phyloP scores from a whole-genome alignment of 345 rosid genomes.

The Ricinus communis region DNA sequence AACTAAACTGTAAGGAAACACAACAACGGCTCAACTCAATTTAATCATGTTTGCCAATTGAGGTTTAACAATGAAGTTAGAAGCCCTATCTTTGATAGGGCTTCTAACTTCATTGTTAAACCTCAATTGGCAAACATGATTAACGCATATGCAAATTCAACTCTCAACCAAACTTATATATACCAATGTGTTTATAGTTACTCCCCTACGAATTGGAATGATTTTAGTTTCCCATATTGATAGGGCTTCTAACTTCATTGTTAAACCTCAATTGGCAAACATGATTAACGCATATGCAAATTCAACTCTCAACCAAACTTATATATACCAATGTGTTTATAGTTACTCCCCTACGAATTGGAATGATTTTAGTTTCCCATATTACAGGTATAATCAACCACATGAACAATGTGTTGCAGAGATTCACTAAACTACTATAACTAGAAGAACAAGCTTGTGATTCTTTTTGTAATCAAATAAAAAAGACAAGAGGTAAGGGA shows the following conservation, averaged over 20 bases:
- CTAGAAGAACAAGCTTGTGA: not conserved
- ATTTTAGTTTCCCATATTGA: not conserved
- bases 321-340: not conserved
- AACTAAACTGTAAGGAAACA: not conserved
- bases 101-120: not conserved
- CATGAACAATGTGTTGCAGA: not conserved
- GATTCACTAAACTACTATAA: not conserved
- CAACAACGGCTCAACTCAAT: not conserved
- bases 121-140: not conserved
- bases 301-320: not conserved
- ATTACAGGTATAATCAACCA: not conserved
- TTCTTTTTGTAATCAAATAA: not conserved
- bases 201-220: not conserved
- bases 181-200: not conserved
- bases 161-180: not conserved
- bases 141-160: not conserved
- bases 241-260: not conserved
- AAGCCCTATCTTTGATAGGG: not conserved
- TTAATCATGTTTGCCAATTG: not conserved
- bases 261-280: not conserved
- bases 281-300: not conserved
- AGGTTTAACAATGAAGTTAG: not conserved
- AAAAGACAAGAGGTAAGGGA: not conserved
- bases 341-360: not conserved
- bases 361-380: not conserved